Percentiles rank a stretch among this genome's conserved stretches.
These are phyloP conservation scores for Protomyces gravidus DNA, from an alignment of 1,139 yeast species.

Conservation along the genomic window DNA sequence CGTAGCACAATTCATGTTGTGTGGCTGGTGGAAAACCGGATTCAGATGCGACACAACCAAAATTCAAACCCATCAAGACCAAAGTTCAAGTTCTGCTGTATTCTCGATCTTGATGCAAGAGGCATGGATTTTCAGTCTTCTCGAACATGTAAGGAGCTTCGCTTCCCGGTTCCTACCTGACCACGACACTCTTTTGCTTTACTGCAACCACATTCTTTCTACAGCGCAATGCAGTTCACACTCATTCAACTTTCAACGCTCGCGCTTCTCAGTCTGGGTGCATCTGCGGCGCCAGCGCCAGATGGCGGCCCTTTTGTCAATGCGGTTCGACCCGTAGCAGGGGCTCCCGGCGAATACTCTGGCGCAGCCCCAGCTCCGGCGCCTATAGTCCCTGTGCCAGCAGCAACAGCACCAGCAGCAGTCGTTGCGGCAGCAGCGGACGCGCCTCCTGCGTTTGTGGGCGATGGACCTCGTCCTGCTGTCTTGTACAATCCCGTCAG, in stretches of 20 bases:
- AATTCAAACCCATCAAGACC: too few species aligned
- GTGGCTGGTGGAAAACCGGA: too few species aligned
- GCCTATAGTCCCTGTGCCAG: neutral
- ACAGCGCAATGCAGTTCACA: neutral
- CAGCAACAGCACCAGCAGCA: neutral
- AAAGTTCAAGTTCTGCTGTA: too few species aligned
- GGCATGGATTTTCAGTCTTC: neutral
- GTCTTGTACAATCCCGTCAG: neutral
- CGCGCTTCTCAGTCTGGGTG: neutral
- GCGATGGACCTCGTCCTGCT: neutral
- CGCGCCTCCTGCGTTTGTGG: neutral
- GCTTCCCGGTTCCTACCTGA: neutral
- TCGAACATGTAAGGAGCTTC: conserved; percentile 1
- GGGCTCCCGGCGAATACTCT: conserved; percentile 1
- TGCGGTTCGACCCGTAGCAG: neutral
- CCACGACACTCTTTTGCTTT: neutral
- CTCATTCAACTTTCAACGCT: neutral
- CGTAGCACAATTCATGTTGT: too few species aligned
- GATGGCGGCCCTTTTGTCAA: neutral
- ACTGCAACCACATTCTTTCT: neutral
- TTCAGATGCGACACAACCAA: too few species aligned
- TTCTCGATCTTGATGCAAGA: too few species aligned
- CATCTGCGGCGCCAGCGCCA: neutral
- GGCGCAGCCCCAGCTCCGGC: conserved; percentile 2
- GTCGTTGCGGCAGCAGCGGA: neutral